Evolutionary conservation across 2,329 filamentous ascomycete genomes (phyloP).

Genomic region (Hypomyces perniciosus): DNA sequence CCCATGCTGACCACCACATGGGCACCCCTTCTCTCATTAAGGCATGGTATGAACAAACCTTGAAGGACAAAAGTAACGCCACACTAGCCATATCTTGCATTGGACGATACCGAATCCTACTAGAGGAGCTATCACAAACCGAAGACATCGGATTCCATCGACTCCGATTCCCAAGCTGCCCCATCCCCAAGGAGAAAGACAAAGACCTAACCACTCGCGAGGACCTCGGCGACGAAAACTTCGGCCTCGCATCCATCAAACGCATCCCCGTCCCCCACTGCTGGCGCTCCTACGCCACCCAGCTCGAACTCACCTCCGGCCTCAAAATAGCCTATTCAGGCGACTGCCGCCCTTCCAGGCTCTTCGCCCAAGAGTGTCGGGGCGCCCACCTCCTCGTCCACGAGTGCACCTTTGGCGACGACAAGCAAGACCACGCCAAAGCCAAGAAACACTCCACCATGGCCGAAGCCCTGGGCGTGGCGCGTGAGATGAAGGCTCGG

Average conservation of each 20-base stretch:
- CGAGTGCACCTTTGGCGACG: constrained; percentile 93
- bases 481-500: constrained; percentile 69
- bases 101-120: constrained; percentile 64
- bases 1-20: constrained; percentile 94
- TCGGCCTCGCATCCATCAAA: constrained; percentile 61
- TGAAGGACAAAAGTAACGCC: constrained; percentile 26
- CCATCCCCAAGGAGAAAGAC: constrained; percentile 14
- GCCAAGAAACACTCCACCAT: constrained; percentile 91
- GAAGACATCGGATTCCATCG: constrained; percentile 68
- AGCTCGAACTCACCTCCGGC: constrained; percentile 69
- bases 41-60: constrained; percentile 63
- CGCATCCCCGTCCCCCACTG: constrained; percentile 72
- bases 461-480: constrained; percentile 75
- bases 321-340: constrained; percentile 92
- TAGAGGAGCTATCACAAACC: constrained; percentile 72
- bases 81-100: constrained; percentile 65
- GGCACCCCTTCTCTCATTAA: constrained; percentile 76
- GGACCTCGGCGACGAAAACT: constrained; percentile 38
- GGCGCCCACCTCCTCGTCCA: constrained; percentile 82
- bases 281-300: constrained; percentile 66
- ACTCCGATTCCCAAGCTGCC: constrained; percentile 32
- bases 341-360: constrained; percentile 74
- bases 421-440: constrained; percentile 67
- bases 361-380: constrained; percentile 65
- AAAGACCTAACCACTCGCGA: constrained; percentile 29